Base-by-base conservation (phyloP, 2,329 filamentous ascomycete genomes). In the Aspergillus aculeatinus region DNA sequence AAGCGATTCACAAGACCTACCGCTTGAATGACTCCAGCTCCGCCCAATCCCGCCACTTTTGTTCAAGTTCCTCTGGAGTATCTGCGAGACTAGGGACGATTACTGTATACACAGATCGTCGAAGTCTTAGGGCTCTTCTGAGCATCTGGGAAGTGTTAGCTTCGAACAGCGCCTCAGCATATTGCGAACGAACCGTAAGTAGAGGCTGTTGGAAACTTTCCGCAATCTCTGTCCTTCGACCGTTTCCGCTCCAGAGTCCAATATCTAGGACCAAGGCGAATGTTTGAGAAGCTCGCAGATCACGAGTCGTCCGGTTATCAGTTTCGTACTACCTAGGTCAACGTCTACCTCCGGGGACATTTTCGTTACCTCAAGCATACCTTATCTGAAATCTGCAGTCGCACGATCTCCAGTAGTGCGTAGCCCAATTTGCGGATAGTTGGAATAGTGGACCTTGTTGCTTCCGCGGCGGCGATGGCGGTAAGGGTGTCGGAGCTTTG, bases 1-100 rank as follows among this genome's bases (percentile, higher is more conserved):
- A 16, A 33, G 3, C 12, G 50, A 3, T 12, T 23, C 27, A 12
- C 33, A 25, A 14, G 33, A 62, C 67, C 57, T 63, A 83, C 76
- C 87, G 82, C 70, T 90, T 89, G 76, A 85, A 89, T 3, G 85
- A 86, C 68, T 91, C 88, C 60, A 84, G 78, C 51, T 85, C 79
- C 14, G 84, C 80, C 88, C 88, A 91, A 25, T 75, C 74, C 58
- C 76, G 80, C 89, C 89, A 91, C 66, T 90, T 90, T 3, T 79
- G 75, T 59, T 89, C 82, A 0, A 92, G 74, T 2, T 75, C 75
- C 19, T 83, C 72, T 1, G 83, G 85, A 23, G 83, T 77, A 58
- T 90, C 87, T 1, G 82, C 80, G 0, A 80, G 68, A n/a, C 75
- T 69, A 1, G 86, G 81, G 0, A 76, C 70, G 14, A 88, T 80